Percentiles rank a stretch among this genome's conserved stretches.
These are phyloP conservation scores for Panicum hallii DNA, from an alignment of 202 grass and related monocot species.

Conservation along the genomic window DNA sequence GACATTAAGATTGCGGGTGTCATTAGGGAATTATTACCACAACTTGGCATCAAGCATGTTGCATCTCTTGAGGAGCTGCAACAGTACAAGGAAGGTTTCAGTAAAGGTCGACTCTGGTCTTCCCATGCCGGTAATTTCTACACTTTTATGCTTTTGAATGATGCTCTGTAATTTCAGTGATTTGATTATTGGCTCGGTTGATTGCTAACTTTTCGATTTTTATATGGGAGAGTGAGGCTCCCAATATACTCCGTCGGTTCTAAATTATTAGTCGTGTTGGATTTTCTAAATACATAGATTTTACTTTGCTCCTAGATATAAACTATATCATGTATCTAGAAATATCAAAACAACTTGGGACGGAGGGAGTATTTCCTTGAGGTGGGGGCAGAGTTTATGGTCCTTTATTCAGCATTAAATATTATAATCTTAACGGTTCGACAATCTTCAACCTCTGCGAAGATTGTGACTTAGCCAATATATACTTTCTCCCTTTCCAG, in stretches of 20 bases:
- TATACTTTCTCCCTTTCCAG: neutral
- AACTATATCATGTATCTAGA: too few species aligned
- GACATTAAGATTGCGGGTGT: neutral
- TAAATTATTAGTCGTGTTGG: too few species aligned
- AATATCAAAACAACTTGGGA: too few species aligned
- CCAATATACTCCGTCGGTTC: too few species aligned
- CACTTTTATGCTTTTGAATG: neutral
- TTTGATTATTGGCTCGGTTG: neutral
- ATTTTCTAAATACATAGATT: too few species aligned
- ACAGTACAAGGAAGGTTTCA: neutral
- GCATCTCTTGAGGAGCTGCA: constrained; percentile 23
- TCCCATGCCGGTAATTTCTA: neutral
- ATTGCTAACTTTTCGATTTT: neutral
- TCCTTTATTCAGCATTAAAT: neutral
- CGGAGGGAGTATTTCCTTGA: neutral
- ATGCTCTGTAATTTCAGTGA: neutral
- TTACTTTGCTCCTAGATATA: too few species aligned
- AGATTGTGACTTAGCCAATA: neutral
- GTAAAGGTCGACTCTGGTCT: neutral
- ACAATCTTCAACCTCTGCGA: neutral
- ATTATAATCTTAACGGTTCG: neutral
- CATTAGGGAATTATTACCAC: neutral
- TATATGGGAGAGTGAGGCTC: too few species aligned
- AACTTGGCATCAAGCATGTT: neutral
- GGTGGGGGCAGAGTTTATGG: neutral